These are phyloP conservation scores for Stylonectria norvegica DNA, from an alignment of 2,329 filamentous ascomycete species.

Conservation along the genomic window DNA sequence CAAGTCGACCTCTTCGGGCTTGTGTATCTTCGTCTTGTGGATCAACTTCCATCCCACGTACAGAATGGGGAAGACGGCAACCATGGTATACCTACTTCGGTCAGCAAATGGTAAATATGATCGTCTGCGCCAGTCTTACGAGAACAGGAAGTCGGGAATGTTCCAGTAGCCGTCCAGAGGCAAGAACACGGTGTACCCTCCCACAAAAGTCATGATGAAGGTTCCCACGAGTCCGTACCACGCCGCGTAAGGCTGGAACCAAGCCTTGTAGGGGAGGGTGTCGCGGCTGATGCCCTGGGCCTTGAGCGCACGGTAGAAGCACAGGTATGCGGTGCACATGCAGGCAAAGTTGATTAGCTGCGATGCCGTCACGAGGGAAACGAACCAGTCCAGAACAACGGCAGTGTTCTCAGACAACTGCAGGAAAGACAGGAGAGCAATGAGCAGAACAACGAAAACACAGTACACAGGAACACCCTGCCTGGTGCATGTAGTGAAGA, in stretches of 20 bases:
- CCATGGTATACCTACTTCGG: conserved; percentile 60
- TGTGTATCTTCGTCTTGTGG: conserved; percentile 58
- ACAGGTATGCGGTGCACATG: conserved; percentile 68
- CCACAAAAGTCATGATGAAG: conserved; percentile 69
- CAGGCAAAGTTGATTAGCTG: conserved; percentile 71
- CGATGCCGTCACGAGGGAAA: conserved; percentile 66
- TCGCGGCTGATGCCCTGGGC: conserved; percentile 67
- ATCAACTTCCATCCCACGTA: conserved; percentile 70
- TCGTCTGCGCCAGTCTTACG: conserved; percentile 39
- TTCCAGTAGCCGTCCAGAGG: conserved; percentile 59
- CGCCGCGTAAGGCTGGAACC: conserved; percentile 68
- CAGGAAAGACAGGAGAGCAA: conserved; percentile 70
- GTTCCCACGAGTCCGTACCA: conserved; percentile 63
- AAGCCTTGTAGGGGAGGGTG: conserved; percentile 66
- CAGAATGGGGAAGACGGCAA: conserved; percentile 65
- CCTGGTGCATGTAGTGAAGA: conserved; percentile 59
- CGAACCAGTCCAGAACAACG: conserved; percentile 69
- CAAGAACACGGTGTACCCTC: conserved; percentile 74
- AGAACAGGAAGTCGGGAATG: conserved; percentile 68
- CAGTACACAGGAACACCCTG: conserved; percentile 72
- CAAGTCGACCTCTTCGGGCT: conserved; percentile 60
- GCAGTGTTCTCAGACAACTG: conserved; percentile 64
- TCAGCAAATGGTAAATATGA: conserved; percentile 1
- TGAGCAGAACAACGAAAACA: conserved; percentile 61
- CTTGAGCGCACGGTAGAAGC: conserved; percentile 65